These are phyloP conservation scores for Ophiostoma piceae DNA, from an alignment of 2,329 filamentous ascomycete species.

Conservation along the genomic window DNA sequence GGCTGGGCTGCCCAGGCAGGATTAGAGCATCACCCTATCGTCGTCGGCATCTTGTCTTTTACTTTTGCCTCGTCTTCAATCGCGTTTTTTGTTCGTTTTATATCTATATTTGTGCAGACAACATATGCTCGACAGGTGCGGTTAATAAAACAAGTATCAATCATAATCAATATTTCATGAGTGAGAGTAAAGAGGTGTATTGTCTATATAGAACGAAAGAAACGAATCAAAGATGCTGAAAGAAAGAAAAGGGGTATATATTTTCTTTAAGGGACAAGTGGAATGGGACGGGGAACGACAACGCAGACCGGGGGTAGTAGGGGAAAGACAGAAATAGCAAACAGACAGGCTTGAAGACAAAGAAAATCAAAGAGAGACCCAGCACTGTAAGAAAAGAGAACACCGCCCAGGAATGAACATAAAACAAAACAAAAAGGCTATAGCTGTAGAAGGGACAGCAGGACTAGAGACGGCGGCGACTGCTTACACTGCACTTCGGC, in stretches of 20 bases:
- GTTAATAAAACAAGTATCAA: not conserved
- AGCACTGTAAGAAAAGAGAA: not conserved
- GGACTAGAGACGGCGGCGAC: not conserved
- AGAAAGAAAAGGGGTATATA: slow-evolving; percentile 17
- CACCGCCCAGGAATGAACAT: not conserved
- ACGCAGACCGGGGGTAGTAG: not conserved
- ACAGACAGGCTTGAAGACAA: slow-evolving; percentile 2
- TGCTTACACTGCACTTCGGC: not conserved
- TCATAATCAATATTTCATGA: not conserved
- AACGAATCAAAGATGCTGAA: not conserved
- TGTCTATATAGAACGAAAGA: not conserved
- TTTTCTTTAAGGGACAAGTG: slow-evolving; percentile 11
- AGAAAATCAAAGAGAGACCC: not conserved
- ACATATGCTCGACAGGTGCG: not conserved
- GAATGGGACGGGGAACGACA: not conserved
- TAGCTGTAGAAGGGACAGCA: not conserved
- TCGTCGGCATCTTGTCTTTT: not conserved
- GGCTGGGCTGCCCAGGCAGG: not conserved
- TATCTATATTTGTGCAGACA: not conserved
- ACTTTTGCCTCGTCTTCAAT: not conserved
- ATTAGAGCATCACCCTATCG: not conserved
- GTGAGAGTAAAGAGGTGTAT: not conserved
- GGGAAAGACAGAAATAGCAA: not conserved
- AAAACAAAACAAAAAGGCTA: not conserved
- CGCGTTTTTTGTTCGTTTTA: not conserved